phyloP scores from a whole-genome alignment of 768 basidiomycete species.

The Boletellus ananas region DNA sequence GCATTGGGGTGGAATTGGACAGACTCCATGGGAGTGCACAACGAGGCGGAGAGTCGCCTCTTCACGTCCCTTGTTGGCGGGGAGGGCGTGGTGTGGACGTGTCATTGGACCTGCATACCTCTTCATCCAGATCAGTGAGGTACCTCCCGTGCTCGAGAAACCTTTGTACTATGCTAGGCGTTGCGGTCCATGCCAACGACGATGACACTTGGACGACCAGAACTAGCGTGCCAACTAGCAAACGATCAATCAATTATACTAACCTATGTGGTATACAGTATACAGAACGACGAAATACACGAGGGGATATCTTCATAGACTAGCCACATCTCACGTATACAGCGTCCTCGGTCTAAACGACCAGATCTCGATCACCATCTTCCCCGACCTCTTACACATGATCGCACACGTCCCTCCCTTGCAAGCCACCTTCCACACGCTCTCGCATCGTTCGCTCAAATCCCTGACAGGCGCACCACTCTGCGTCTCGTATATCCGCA shows the following conservation, averaged over 20 bases:
- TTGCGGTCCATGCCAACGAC: too few relatives aligned
- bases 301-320: constrained; percentile 1
- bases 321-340: constrained; percentile 7
- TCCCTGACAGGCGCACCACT: constrained; percentile 72
- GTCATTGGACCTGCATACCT: constrained; percentile 16
- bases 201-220: too few relatives aligned
- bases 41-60: constrained; percentile 6
- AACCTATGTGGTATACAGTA: background rate
- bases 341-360: constrained; percentile 50
- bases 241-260: background rate
- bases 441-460: constrained; percentile 71
- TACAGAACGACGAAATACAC: constrained; percentile 11
- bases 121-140: background rate
- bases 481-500: constrained; percentile 63
- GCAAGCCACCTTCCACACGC: constrained; percentile 84
- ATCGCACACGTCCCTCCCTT: constrained; percentile 70
- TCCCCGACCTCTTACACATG: constrained; percentile 74
- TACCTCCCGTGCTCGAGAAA: too few relatives aligned
- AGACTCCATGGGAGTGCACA: constrained; percentile 6
- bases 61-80: constrained; percentile 11
- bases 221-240: background rate
- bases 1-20: constrained; percentile 21
- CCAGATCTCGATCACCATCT: constrained; percentile 88
- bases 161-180: too few relatives aligned
- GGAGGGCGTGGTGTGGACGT: background rate